phyloP scores from a whole-genome alignment of 2,329 filamentous ascomycete species.

The Talaromyces sp. region DNA sequence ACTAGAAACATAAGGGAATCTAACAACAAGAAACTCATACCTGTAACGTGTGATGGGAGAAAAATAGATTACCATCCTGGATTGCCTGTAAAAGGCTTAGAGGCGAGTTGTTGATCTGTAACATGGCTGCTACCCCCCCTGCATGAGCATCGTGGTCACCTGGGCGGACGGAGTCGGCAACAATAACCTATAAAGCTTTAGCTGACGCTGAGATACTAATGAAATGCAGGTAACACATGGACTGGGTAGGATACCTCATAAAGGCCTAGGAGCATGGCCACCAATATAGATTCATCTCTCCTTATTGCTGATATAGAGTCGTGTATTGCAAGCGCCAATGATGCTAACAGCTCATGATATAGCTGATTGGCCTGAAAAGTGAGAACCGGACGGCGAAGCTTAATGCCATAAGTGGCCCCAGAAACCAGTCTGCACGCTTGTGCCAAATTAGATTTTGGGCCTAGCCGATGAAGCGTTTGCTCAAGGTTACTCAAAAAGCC shows the following conservation, averaged over 20 bases:
- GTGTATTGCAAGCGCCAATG: not conserved
- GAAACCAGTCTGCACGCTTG: not conserved
- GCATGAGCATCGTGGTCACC: conserved; percentile 4
- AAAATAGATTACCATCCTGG: not conserved
- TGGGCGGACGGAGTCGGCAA: not conserved
- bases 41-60: not conserved
- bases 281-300: not conserved
- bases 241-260: conserved; percentile 4
- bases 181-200: conserved; percentile 1
- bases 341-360: not conserved
- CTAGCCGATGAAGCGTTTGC: not conserved
- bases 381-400: not conserved
- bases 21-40: not conserved
- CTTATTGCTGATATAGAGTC: not conserved
- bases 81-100: conserved; percentile 2
- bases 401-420: not conserved
- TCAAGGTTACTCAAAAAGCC: conserved; percentile 4
- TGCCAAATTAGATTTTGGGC: not conserved
- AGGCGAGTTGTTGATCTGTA: not conserved
- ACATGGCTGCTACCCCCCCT: not conserved
- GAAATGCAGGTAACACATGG: not conserved
- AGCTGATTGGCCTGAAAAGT: not conserved
- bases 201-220: not conserved
- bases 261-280: conserved; percentile 7
- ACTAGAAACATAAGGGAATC: not conserved